These are phyloP conservation scores for Suillus paluster DNA, from an alignment of 768 basidiomycete species.

Conservation along the genomic window DNA sequence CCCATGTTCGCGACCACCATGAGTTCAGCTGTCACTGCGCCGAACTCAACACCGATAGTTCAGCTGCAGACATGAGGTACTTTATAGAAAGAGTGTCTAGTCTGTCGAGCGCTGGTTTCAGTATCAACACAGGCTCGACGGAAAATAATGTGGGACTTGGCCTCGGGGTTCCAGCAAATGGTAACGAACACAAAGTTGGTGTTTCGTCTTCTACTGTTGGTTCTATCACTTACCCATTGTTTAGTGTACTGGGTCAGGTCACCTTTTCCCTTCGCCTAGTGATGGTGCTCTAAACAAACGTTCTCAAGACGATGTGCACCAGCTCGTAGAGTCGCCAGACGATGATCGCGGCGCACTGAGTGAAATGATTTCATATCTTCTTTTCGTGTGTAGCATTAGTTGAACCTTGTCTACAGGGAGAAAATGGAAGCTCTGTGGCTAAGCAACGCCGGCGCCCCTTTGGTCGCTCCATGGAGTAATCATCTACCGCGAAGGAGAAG, in stretches of 20 bases:
- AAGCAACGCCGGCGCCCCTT: constrained; percentile 61
- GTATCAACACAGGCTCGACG: constrained; percentile 24
- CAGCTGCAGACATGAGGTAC: constrained; percentile 22
- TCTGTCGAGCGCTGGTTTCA: constrained; percentile 30
- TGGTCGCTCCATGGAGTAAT: constrained; percentile 54
- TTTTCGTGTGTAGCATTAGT: constrained; percentile 10
- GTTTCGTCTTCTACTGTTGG: background rate
- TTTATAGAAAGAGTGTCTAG: constrained; percentile 29
- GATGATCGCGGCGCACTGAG: constrained; percentile 67
- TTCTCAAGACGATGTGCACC: constrained; percentile 43
- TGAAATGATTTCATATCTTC: constrained; percentile 54
- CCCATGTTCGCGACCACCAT: constrained; percentile 37
- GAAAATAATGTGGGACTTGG: constrained; percentile 27
- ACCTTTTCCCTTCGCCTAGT: constrained; percentile 62
- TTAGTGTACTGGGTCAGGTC: constrained; percentile 53
- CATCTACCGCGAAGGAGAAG: constrained; percentile 36
- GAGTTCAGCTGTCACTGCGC: constrained; percentile 28
- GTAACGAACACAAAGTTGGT: background rate
- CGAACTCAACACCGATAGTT: constrained; percentile 39
- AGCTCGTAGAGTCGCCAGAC: constrained; percentile 34
- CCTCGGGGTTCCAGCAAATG: constrained; percentile 12
- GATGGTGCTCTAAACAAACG: constrained; percentile 55
- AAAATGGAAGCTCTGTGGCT: constrained; percentile 42
- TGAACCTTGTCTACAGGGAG: constrained; percentile 45
- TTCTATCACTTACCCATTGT: background rate